A percentile compares a stretch with the other conserved stretches of the same genome.
These are phyloP conservation scores for Saksenaea vasiformis DNA, from an alignment of 371 early-diverging fungal species.

Conservation along the genomic window DNA sequence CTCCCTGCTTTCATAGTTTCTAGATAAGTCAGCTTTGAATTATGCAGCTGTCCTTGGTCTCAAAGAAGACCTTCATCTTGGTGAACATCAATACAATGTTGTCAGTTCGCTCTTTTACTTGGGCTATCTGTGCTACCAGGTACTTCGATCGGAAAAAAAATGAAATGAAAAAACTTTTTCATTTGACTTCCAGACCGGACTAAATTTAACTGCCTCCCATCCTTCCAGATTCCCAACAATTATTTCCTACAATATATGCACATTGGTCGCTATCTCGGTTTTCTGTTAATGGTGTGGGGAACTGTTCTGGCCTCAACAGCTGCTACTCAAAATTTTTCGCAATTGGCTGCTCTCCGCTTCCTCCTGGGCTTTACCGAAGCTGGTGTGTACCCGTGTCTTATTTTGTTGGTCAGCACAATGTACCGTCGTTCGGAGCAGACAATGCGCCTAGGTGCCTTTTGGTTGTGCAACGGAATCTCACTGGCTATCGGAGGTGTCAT, in stretches of 20 bases:
- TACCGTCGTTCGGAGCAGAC: slow-evolving; percentile 38
- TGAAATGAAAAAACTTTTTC: neutral
- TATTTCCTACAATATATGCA: slow-evolving; percentile 34
- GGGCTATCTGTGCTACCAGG: slow-evolving; percentile 41
- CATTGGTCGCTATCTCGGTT: slow-evolving; percentile 33
- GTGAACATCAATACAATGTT: slow-evolving; percentile 29
- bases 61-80: slow-evolving; percentile 20
- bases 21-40: slow-evolving; percentile 36
- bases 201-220: slow-evolving; percentile 2
- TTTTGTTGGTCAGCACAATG: slow-evolving; percentile 34
- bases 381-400: slow-evolving; percentile 28
- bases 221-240: slow-evolving; percentile 36
- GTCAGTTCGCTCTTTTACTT: slow-evolving; percentile 37
- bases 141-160: slow-evolving; percentile 6
- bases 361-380: slow-evolving; percentile 34
- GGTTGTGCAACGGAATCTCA: slow-evolving; percentile 28
- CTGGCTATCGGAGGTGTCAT: slow-evolving; percentile 28
- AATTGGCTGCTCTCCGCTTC: slow-evolving; percentile 30
- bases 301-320: slow-evolving; percentile 24
- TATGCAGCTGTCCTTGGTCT: slow-evolving; percentile 30
- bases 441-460: slow-evolving; percentile 30
- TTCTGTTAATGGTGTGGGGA: slow-evolving; percentile 35
- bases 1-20: slow-evolving; percentile 18
- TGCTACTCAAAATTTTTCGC: slow-evolving; percentile 27
- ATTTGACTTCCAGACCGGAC: neutral